Conservation (phyloP, 805 yeast species). For the Candida sakaeoensis region DNA sequence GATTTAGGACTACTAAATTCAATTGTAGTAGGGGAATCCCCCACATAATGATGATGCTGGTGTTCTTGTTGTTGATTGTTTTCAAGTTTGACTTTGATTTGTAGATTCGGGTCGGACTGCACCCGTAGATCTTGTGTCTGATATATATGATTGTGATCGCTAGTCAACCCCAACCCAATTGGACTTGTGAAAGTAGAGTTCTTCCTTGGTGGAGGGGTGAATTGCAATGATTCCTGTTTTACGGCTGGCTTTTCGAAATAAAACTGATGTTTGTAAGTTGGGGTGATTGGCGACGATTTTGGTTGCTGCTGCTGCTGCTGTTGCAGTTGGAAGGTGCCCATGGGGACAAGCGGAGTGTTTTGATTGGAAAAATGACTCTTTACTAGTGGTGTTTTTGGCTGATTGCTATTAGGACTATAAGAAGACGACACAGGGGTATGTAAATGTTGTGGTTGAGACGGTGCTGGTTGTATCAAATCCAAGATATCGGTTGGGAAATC, state of each 20-base stretch:
- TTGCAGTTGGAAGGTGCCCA: constrained; percentile 5
- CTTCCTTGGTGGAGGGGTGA: not conserved
- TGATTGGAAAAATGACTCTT: constrained; percentile 5
- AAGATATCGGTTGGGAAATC: constrained; percentile 4
- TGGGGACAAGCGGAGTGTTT: constrained; percentile 5
- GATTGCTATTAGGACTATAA: not conserved
- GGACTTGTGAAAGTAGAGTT: not conserved
- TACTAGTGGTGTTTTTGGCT: not conserved
- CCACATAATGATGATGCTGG: not conserved
- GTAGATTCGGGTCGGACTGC: constrained; percentile 3
- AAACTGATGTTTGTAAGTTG: not conserved
- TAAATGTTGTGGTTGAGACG: constrained; percentile 1
- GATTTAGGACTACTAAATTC: constrained; percentile 8
- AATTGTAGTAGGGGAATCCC: constrained; percentile 10
- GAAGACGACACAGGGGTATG: not conserved
- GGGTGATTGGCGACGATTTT: constrained; percentile 6
- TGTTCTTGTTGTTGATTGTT: no score
- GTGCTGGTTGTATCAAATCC: constrained; percentile 5
- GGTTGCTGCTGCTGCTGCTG: no score
- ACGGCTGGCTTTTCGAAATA: not conserved
- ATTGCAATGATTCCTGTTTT: not conserved
- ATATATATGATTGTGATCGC: not conserved
- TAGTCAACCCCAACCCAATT: constrained; percentile 1
- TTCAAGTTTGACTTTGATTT: not conserved
- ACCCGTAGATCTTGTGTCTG: not conserved